Evolutionary conservation across 2,329 filamentous ascomycete species (phyloP), one percentile per base, ranked within the genome.

Genomic region (Hypocrella siamensis): DNA sequence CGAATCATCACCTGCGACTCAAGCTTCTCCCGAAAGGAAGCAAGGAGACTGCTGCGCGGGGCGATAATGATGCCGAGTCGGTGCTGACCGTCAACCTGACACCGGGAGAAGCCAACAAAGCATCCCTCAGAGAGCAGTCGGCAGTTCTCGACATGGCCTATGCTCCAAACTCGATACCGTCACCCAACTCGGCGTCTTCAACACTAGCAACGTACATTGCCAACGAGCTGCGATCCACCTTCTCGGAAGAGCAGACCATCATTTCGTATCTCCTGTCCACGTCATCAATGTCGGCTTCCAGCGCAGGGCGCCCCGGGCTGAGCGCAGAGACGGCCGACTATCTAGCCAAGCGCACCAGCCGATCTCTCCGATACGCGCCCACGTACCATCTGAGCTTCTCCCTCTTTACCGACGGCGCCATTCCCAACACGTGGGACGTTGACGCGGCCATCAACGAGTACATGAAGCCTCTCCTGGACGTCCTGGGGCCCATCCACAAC

Each of bases 321-420:
- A 56, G 60, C 1, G 58, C 65, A 21, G 63, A 72, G 19, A 57
- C 65, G 1, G 59, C 65, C 17, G 70, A 72, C 26, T 60, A 66
- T 1, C 61, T 73, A 43, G 69, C 57, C 45, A 79, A 64, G 67
- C 79, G 85, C 38, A 81, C 81, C 22, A 90, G 81, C 3, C 70
- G 85, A 31, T 84, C 85, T 1, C 70, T 96, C 47, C 92, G 88
- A 50, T 93, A 94, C 51, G 79, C 90, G 4, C 76, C 86, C 11
- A 93, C 83, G 0, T 98, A 96, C 51, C 90, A 98, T 49, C 63
- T 98, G 18, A 93, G 86, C 0, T 93, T 98, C 48, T 98, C 90
- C 0, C 65, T 98, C 3, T 96, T 98, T 51, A 90, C 84, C 0
- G 79, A 80, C 10, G 75, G 75, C 2, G 69, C 79, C 2, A 53